Percentiles rank a stretch among this genome's conserved stretches.
These are phyloP conservation scores for Ceratobasidium papillatum DNA, from an alignment of 1,284 basidiomycete species.

Conservation along the genomic window DNA sequence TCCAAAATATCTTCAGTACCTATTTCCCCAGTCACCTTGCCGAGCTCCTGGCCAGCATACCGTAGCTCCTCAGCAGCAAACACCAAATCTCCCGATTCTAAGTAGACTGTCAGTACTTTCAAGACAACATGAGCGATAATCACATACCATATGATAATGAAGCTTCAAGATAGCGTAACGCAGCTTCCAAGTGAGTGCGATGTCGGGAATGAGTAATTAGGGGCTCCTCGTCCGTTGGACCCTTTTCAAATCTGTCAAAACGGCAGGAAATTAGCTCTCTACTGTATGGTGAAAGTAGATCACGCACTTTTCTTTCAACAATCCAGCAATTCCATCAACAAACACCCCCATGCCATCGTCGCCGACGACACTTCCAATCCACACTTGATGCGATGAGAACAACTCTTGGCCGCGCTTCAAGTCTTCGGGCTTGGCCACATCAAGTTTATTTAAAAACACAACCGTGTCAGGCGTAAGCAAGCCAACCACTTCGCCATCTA, in stretches of 20 bases:
- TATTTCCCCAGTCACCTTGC: slow-evolving; percentile 76
- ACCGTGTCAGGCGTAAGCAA: slow-evolving; percentile 66
- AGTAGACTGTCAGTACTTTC: background rate
- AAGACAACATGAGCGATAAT: background rate
- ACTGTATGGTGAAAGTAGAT: background rate
- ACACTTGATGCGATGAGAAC: slow-evolving; percentile 50
- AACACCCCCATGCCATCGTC: slow-evolving; percentile 65
- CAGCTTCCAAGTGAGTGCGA: slow-evolving; percentile 74
- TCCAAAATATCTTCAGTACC: slow-evolving; percentile 83
- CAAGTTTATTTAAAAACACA: slow-evolving; percentile 78
- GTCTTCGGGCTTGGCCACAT: slow-evolving; percentile 54
- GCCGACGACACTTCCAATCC: slow-evolving; percentile 71
- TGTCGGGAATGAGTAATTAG: slow-evolving; percentile 84
- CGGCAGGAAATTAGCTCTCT: background rate
- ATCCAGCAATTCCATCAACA: slow-evolving; percentile 62
- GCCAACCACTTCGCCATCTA: slow-evolving; percentile 51
- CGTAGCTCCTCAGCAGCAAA: slow-evolving; percentile 85
- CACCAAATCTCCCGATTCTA: slow-evolving; percentile 66
- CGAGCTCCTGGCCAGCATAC: slow-evolving; percentile 82
- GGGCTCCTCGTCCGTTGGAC: slow-evolving; percentile 55
- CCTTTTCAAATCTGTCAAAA: slow-evolving; percentile 39
- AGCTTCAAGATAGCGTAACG: slow-evolving; percentile 68
- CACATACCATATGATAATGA: slow-evolving; percentile 66
- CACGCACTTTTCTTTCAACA: slow-evolving; percentile 65
- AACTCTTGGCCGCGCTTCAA: background rate